Percentiles rank a stretch among this genome's conserved stretches.
phyloP scores from a whole-genome alignment of 164 flowering plant species.

The Platanus orientalis region DNA sequence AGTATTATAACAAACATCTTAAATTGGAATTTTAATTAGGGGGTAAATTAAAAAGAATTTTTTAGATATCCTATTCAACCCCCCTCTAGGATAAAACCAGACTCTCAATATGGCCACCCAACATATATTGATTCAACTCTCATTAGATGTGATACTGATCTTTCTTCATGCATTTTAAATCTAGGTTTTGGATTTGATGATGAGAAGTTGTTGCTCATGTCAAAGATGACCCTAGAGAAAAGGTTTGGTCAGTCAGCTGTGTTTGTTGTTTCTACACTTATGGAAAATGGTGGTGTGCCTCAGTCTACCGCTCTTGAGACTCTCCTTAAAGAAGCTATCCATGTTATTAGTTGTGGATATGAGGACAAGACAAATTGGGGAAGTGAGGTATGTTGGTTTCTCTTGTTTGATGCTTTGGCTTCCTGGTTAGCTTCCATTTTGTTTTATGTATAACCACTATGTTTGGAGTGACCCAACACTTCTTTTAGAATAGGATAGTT shows the following conservation, averaged over 20 bases:
- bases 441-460: too few species aligned
- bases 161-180: background rate
- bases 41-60: too few species aligned
- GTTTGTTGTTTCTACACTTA: constrained; percentile 42
- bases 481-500: too few species aligned
- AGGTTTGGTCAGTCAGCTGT: constrained; percentile 48
- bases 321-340: constrained; percentile 46
- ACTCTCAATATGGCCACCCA: too few species aligned
- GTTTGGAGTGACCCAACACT: too few species aligned
- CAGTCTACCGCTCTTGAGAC: constrained; percentile 25
- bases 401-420: background rate
- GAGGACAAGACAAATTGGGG: constrained; percentile 61
- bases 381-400: constrained; percentile 30
- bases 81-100: too few species aligned
- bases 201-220: constrained; percentile 25
- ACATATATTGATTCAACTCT: too few species aligned
- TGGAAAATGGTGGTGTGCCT: constrained; percentile 42
- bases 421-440: background rate
- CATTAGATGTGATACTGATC: background rate
- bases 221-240: constrained; percentile 40
- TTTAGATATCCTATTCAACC: too few species aligned
- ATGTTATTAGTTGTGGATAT: too few species aligned
- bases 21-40: too few species aligned
- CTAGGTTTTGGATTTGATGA: constrained; percentile 28
- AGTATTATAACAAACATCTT: too few species aligned